Evolutionary conservation across 2,329 filamentous ascomycete species (phyloP).

Genomic region (Penicillium sclerotigenum): DNA sequence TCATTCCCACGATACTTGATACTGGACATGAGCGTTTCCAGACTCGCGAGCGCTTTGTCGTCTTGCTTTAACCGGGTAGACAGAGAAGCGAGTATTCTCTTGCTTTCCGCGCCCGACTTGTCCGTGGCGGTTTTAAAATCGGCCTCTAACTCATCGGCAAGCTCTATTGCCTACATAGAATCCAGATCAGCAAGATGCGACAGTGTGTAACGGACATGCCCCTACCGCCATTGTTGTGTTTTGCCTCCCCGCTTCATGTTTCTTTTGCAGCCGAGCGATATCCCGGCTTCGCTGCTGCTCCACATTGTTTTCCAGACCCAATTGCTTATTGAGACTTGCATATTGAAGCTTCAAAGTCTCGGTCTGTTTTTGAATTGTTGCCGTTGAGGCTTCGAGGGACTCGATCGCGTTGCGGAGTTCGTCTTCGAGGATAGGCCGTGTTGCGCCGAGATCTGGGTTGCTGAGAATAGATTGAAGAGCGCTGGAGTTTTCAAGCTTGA

Average conservation of each 20-base stretch:
- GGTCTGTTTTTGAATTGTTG: conserved; percentile 34
- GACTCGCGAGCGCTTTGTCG: conserved; percentile 31
- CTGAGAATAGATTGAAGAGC: conserved; percentile 29
- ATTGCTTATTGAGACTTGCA: conserved; percentile 28
- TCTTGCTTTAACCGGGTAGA: conserved; percentile 38
- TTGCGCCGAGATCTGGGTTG: conserved; percentile 28
- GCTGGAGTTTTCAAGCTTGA: conserved; percentile 34
- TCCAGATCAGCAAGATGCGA: conserved; percentile 18
- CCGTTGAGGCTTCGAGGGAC: conserved; percentile 38
- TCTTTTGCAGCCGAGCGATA: conserved; percentile 32
- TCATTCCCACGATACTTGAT: conserved; percentile 31
- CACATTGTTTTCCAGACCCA: conserved; percentile 23
- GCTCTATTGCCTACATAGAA: conserved; percentile 33
- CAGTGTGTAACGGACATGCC: background rate
- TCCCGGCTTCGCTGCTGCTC: conserved; percentile 26
- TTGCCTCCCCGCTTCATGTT: conserved; percentile 37
- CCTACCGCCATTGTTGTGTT: conserved; percentile 34
- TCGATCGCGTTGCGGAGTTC: conserved; percentile 39
- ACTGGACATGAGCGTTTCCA: conserved; percentile 31
- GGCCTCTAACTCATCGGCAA: conserved; percentile 33
- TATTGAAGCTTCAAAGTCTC: conserved; percentile 33
- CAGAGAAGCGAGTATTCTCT: conserved; percentile 33
- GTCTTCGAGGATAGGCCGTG: conserved; percentile 39
- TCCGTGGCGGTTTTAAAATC: conserved; percentile 33
- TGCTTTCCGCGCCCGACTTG: conserved; percentile 31